Conservation (phyloP, 441 rosid genomes). For the Bocquillonia castaneifolia region DNA sequence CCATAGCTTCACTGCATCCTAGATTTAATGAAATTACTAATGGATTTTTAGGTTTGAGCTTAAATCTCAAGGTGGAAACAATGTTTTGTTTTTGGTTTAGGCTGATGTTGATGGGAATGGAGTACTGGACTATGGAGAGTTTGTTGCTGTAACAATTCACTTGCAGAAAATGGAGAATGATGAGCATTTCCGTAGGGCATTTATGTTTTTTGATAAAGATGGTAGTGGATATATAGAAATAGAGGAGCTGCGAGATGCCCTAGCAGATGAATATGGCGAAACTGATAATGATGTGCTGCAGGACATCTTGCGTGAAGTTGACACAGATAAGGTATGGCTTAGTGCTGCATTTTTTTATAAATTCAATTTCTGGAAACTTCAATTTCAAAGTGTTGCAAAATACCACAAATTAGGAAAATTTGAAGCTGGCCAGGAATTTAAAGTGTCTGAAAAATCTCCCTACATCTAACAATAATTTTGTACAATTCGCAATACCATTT, state of each 20-base stretch:
- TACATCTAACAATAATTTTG: neutral
- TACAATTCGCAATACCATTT: neutral
- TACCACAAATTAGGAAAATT: neutral
- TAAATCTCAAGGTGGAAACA: slow-evolving; percentile 3
- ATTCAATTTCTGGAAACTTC: neutral
- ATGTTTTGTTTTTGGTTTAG: slow-evolving; percentile 35
- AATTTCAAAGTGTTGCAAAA: neutral
- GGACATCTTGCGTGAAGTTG: slow-evolving; percentile 91
- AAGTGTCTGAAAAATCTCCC: neutral
- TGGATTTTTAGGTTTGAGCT: slow-evolving; percentile 3
- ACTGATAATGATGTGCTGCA: slow-evolving; percentile 53
- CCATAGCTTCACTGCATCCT: neutral
- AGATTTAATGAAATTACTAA: neutral
- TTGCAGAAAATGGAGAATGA: slow-evolving; percentile 96
- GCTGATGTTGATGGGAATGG: slow-evolving; percentile 96
- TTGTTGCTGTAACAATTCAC: slow-evolving; percentile 93
- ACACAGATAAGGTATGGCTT: slow-evolving; percentile 72
- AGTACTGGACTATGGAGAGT: slow-evolving; percentile 80
- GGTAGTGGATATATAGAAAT: slow-evolving; percentile 70
- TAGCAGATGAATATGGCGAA: slow-evolving; percentile 68
- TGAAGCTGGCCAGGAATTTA: neutral
- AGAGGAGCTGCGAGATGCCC: slow-evolving; percentile 63
- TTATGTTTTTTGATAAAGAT: slow-evolving; percentile 86
- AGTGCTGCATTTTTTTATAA: neutral
- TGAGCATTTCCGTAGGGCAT: slow-evolving; percentile 84